These are phyloP conservation scores for Corchorus olitorius DNA, from an alignment of 345 rosid genomes.

Conservation along the genomic window DNA sequence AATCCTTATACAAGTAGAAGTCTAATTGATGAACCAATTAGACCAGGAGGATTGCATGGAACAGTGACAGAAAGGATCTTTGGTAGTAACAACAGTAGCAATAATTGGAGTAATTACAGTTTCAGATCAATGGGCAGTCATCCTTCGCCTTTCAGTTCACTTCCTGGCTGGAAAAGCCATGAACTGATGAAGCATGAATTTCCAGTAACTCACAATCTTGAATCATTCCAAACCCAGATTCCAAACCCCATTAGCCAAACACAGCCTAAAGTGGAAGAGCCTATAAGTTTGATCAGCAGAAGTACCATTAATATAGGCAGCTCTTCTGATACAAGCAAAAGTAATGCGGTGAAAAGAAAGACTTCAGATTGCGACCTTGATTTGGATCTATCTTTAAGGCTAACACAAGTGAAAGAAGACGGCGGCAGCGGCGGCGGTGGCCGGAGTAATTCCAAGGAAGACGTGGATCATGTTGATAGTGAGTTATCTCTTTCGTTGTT, in stretches of 20 bases:
- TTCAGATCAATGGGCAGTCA: slow-evolving; percentile 1
- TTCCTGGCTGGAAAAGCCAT: slow-evolving; percentile 25
- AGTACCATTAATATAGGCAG: neutral
- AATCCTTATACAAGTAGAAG: slow-evolving; percentile 35
- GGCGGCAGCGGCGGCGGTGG: slow-evolving; percentile 9
- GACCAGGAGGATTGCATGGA: slow-evolving; percentile 28
- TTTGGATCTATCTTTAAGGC: slow-evolving; percentile 54
- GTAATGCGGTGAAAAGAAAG: slow-evolving; percentile 41
- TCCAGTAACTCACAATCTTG: slow-evolving; percentile 13
- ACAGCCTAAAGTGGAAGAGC: slow-evolving; percentile 16
- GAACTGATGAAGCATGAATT: slow-evolving; percentile 19
- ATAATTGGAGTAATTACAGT: slow-evolving; percentile 17
- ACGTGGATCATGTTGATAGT: slow-evolving; percentile 31
- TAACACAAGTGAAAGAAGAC: slow-evolving; percentile 27
- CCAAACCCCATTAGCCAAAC: slow-evolving; percentile 19
- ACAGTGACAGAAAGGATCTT: slow-evolving; percentile 36
- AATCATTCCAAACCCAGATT: slow-evolving; percentile 23
- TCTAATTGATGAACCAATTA: slow-evolving; percentile 36
- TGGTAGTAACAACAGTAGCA: slow-evolving; percentile 23
- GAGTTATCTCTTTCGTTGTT: slow-evolving; percentile 58
- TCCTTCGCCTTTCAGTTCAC: slow-evolving; percentile 18
- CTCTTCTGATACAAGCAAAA: slow-evolving; percentile 20
- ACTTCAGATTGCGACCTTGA: slow-evolving; percentile 41
- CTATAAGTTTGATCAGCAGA: neutral
- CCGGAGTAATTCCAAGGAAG: slow-evolving; percentile 27